phyloP scores from a whole-genome alignment of 1,284 basidiomycete species.

The Caloboletus firmus region DNA sequence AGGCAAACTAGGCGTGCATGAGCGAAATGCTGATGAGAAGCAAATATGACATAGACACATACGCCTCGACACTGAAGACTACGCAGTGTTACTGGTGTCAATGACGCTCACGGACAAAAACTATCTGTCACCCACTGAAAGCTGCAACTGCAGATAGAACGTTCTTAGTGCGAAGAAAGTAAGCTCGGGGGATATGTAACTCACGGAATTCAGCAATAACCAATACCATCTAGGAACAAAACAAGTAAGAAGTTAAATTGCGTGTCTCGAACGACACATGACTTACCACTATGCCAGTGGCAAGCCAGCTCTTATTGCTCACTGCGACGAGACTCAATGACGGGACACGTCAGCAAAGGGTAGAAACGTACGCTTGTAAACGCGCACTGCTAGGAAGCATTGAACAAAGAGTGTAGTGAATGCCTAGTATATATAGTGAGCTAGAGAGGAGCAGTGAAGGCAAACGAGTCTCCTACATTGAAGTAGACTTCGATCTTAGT shows the following conservation, averaged over 20 bases:
- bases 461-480: slow-evolving; percentile 21
- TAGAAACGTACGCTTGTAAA: slow-evolving; percentile 28
- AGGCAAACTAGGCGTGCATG: slow-evolving; percentile 23
- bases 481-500: slow-evolving; percentile 39
- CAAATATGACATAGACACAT: slow-evolving; percentile 11
- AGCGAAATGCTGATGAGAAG: background rate
- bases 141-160: slow-evolving; percentile 6
- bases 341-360: background rate
- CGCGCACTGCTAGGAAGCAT: slow-evolving; percentile 32
- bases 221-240: slow-evolving; percentile 26
- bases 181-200: slow-evolving; percentile 12
- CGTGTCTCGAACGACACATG: background rate
- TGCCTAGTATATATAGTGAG: slow-evolving; percentile 14
- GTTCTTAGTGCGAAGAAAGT: background rate
- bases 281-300: slow-evolving; percentile 13
- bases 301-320: slow-evolving; percentile 24
- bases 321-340: slow-evolving; percentile 15
- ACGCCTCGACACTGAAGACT: slow-evolving; percentile 47
- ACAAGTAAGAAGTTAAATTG: background rate
- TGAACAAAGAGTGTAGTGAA: slow-evolving; percentile 40
- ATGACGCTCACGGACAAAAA: background rate
- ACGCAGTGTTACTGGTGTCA: background rate
- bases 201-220: slow-evolving; percentile 54
- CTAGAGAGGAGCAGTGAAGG: background rate
- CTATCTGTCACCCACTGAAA: slow-evolving; percentile 18